Evolutionary conservation across 2,329 filamentous ascomycete species (phyloP).

Genomic region (Colletotrichum sansevieriae): DNA sequence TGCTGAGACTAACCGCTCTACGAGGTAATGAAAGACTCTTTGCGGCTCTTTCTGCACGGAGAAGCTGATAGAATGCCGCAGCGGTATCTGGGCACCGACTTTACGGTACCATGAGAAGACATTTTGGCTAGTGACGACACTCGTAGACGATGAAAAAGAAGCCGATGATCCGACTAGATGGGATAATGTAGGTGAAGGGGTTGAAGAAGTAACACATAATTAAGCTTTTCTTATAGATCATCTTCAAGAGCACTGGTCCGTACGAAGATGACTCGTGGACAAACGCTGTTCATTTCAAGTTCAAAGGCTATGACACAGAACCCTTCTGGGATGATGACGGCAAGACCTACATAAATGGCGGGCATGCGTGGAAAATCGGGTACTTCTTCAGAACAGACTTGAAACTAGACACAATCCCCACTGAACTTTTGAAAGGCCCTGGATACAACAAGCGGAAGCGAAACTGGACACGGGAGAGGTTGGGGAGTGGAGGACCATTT

Average conservation of each 20-base stretch:
- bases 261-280: constrained; percentile 45
- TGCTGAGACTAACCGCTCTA: constrained; percentile 25
- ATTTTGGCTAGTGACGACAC: constrained; percentile 50
- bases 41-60: background rate
- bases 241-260: constrained; percentile 39
- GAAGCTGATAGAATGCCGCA: constrained; percentile 45
- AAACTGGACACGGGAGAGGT: constrained; percentile 44
- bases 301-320: constrained; percentile 52
- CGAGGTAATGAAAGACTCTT: background rate
- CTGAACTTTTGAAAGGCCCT: constrained; percentile 55
- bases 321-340: constrained; percentile 70
- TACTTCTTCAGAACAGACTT: constrained; percentile 43
- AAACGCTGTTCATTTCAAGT: constrained; percentile 45
- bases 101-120: constrained; percentile 56
- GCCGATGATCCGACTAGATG: constrained; percentile 18
- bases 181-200: constrained; percentile 42
- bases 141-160: constrained; percentile 26
- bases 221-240: constrained; percentile 16
- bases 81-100: constrained; percentile 62
- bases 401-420: too few relatives aligned
- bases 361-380: constrained; percentile 50
- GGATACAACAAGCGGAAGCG: constrained; percentile 59
- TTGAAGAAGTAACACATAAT: background rate
- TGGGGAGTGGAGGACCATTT: constrained; percentile 20
- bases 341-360: constrained; percentile 59